These are phyloP conservation scores for Aspergillus proliferans DNA, from an alignment of 2,329 filamentous ascomycete genomes.

Conservation along the genomic window DNA sequence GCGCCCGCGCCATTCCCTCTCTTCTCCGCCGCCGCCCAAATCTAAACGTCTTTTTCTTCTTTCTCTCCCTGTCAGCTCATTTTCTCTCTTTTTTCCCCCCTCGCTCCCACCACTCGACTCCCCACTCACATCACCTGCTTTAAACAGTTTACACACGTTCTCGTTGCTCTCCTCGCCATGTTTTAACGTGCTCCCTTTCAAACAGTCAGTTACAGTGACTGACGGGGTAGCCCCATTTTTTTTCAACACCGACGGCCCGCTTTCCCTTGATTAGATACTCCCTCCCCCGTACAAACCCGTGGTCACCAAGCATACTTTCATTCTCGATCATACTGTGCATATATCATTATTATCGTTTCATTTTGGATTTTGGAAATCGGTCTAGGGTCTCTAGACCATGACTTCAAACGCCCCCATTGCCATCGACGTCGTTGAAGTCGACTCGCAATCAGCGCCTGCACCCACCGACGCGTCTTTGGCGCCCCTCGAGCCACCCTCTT, in stretches of 20 bases:
- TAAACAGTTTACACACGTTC: slow-evolving; percentile 4
- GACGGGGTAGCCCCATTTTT: slow-evolving; percentile 15
- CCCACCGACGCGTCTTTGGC: slow-evolving; percentile 13
- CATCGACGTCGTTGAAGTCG: slow-evolving; percentile 5
- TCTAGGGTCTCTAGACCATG: slow-evolving; percentile 8
- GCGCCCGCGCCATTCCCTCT: neutral
- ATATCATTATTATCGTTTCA: neutral
- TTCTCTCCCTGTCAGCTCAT: slow-evolving; percentile 3
- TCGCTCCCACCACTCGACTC: no score
- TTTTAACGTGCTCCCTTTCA: slow-evolving; percentile 14
- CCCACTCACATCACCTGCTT: neutral
- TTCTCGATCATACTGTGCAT: slow-evolving; percentile 6
- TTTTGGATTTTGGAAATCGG: neutral
- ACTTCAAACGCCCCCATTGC: slow-evolving; percentile 9
- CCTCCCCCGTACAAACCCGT: slow-evolving; percentile 7
- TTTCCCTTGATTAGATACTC: slow-evolving; percentile 6
- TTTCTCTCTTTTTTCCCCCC: no score
- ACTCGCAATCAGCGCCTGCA: slow-evolving; percentile 4
- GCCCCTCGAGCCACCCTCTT: slow-evolving; percentile 3
- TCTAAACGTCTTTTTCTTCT: slow-evolving; percentile 14
- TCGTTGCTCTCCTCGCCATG: slow-evolving; percentile 10
- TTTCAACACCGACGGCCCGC: slow-evolving; percentile 4
- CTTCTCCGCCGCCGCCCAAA: neutral
- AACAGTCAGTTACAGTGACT: slow-evolving; percentile 16
- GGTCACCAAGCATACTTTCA: slow-evolving; percentile 6